phyloP scores from a whole-genome alignment of 1,284 basidiomycete species.

The Calocybe gambosa region DNA sequence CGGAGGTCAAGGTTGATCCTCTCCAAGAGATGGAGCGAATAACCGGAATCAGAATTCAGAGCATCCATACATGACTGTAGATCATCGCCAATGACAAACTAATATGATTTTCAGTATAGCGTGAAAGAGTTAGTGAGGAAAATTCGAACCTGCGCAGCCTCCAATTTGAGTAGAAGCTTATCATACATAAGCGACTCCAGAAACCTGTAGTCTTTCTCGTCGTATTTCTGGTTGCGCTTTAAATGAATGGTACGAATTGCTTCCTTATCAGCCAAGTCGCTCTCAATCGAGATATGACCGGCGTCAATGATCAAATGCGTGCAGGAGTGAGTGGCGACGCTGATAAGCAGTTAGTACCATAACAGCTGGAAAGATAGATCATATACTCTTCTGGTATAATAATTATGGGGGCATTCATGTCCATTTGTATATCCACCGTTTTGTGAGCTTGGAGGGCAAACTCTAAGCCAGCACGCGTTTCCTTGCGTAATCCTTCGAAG shows the following conservation, averaged over 20 bases:
- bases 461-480: constrained; percentile 93
- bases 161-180: constrained; percentile 78
- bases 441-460: constrained; percentile 91
- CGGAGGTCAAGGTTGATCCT: constrained; percentile 89
- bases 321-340: constrained; percentile 72
- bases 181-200: constrained; percentile 98
- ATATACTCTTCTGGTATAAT: constrained; percentile 90
- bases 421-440: constrained; percentile 93
- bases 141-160: constrained; percentile 77
- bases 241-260: constrained; percentile 76
- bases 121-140: constrained; percentile 5
- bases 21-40: constrained; percentile 86
- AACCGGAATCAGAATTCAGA: constrained; percentile 50
- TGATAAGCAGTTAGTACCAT: constrained; percentile 22
- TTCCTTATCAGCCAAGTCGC: constrained; percentile 83
- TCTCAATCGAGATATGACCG: constrained; percentile 93
- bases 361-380: constrained; percentile 2
- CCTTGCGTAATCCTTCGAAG: constrained; percentile 90
- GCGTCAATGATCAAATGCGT: constrained; percentile 94
- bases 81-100: constrained; percentile 91
- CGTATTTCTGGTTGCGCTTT: constrained; percentile 86
- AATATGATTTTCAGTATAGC: constrained; percentile 8
- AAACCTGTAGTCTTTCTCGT: constrained; percentile 82
- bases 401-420: constrained; percentile 97
- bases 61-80: constrained; percentile 80